Base-by-base conservation (phyloP, 2,329 filamentous ascomycete genomes). In the Akanthomyces dipterigenus region DNA sequence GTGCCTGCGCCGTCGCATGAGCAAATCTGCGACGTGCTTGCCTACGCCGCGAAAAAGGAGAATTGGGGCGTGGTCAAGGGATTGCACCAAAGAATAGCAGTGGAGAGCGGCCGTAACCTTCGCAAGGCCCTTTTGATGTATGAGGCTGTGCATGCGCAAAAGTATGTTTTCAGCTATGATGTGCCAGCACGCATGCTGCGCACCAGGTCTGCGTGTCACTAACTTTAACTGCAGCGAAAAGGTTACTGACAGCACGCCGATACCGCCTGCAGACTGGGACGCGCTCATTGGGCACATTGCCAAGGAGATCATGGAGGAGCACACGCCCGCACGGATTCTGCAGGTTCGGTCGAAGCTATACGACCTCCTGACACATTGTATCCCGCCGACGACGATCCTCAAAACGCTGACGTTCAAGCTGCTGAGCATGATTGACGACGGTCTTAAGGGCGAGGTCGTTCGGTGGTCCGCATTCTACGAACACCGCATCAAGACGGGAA, bases 381-480 rank as follows among this genome's bases (percentile, higher is more conserved):
- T 99, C 71, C 95, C 96, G 16, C 84, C 95, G 2, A 96, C 93
- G 0, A 96, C 90, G 1, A 93, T 99, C 65, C 82, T 99, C 68
- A 96, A 96, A 79, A 96, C 91, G 0, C 81, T 99, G 63, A 96
- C 93, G 0, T 98, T 96, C 80, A 96, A 96, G 75, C 82, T 99
- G 24, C 87, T 98, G 67, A 83, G 87, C 0, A 85, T 90, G 70
- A 89, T 96, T 59, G 93, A 98, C 68, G 93, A 97, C 71, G 87
- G 83, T 26, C 78, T 99, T 55, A 98, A 97, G 75, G 86, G 89
- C 2, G 93, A 99, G 62, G 88, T 99, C 5, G 89, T 99, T 66
- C 91, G 89, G 71, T 99, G 95, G 95, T 90, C 91, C 5, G 93
- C 95, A 0, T 98, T 97, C 70, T 99, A 96, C 74, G 96, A 99